phyloP scores from a whole-genome alignment of 164 flowering plant species.

The Vitis rupestris region DNA sequence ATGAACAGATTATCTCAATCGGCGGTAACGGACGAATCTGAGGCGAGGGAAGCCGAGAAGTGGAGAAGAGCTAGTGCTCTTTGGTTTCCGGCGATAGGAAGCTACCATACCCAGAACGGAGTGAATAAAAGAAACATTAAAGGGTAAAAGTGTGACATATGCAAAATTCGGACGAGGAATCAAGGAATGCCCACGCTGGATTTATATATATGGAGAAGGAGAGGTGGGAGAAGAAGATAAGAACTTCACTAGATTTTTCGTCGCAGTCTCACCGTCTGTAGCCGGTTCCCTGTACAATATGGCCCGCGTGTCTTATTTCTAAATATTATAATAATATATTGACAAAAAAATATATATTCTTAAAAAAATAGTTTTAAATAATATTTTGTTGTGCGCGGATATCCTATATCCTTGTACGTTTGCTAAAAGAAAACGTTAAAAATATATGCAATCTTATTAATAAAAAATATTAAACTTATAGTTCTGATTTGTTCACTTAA shows the following conservation, averaged over 20 bases:
- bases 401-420: no score
- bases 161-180: no score
- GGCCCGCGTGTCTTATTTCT: no score
- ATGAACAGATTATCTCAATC: constrained; percentile 36
- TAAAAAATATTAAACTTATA: no score
- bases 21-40: constrained; percentile 56
- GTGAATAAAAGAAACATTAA: constrained; percentile 3
- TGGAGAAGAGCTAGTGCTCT: constrained; percentile 47
- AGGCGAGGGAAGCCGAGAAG: constrained; percentile 67
- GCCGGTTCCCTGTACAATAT: not conserved
- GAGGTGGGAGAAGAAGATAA: not conserved
- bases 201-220: not conserved
- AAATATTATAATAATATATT: no score
- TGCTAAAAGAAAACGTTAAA: no score
- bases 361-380: no score
- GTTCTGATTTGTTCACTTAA: no score
- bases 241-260: not conserved
- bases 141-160: constrained; percentile 2
- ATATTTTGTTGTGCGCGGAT: no score
- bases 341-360: no score
- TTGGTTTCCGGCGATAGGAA: constrained; percentile 27
- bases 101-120: constrained; percentile 44
- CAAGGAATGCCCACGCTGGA: not conserved
- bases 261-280: not conserved
- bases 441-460: no score